A percentile compares a stretch with the other conserved stretches of the same genome.
Conservation (phyloP, 306 rosid genomes). For the Hylodesmum podocarpum region DNA sequence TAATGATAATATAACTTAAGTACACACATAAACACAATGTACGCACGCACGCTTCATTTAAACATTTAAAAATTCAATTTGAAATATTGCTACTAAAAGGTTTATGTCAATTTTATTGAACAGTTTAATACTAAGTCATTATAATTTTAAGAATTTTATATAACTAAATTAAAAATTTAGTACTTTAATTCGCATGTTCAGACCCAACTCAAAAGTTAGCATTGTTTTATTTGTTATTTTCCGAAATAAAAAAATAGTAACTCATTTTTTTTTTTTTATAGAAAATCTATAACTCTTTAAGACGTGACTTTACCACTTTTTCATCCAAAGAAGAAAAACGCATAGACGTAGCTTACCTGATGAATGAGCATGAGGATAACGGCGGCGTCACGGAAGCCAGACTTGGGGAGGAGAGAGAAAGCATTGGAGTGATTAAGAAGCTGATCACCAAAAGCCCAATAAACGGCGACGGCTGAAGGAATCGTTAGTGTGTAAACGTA, state of each 20-base stretch:
- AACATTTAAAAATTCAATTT: not conserved
- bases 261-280: too few relatives aligned
- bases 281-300: not conserved
- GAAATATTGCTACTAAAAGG: too few relatives aligned
- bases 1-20: too few relatives aligned
- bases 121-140: too few relatives aligned
- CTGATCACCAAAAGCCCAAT: slow-evolving; percentile 90
- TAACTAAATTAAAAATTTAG: not conserved
- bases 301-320: not conserved
- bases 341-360: slow-evolving; percentile 49
- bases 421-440: slow-evolving; percentile 84
- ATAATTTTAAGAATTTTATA: not conserved
- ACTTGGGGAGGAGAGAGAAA: slow-evolving; percentile 74
- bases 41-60: too few relatives aligned
- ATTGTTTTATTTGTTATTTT: not conserved
- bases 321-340: not conserved
- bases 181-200: not conserved
- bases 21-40: not conserved
- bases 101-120: not conserved
- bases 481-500: slow-evolving; percentile 82
- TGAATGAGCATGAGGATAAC: slow-evolving; percentile 93
- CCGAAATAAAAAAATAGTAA: not conserved
- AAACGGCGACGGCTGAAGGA: slow-evolving; percentile 79
- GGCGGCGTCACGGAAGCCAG: slow-evolving; percentile 73
- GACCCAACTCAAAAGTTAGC: not conserved